phyloP scores from a whole-genome alignment of 768 basidiomycete species.

The Agaricus sinodeliciosus region DNA sequence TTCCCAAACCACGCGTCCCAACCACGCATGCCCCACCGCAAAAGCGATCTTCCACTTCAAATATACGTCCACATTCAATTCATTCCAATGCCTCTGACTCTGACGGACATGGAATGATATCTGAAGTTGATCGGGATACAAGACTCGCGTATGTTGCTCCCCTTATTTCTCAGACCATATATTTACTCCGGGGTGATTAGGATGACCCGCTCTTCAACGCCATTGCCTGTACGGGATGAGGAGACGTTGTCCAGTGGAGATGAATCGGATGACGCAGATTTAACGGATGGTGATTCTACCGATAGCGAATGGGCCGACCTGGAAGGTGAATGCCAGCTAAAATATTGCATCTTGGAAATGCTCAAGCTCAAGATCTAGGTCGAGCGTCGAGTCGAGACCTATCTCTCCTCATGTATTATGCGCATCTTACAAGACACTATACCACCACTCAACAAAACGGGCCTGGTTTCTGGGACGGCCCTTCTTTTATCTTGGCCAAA shows the following conservation, averaged over 20 bases:
- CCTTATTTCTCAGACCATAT: background rate
- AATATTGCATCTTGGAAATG: background rate
- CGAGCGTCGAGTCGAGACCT: slow-evolving; percentile 11
- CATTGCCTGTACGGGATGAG: slow-evolving; percentile 29
- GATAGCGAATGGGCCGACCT: slow-evolving; percentile 43
- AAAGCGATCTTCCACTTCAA: slow-evolving; percentile 14
- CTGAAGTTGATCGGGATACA: slow-evolving; percentile 66
- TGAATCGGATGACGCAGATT: slow-evolving; percentile 72
- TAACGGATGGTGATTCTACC: slow-evolving; percentile 49
- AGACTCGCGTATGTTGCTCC: slow-evolving; percentile 52
- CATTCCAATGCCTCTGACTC: slow-evolving; percentile 48
- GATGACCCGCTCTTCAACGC: slow-evolving; percentile 44
- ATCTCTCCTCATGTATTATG: slow-evolving; percentile 38
- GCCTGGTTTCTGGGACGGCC: slow-evolving; percentile 38
- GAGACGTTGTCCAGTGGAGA: slow-evolving; percentile 61
- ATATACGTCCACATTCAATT: slow-evolving; percentile 15
- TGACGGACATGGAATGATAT: slow-evolving; percentile 54
- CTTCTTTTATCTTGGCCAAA: slow-evolving; percentile 38
- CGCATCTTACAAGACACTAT: slow-evolving; percentile 44
- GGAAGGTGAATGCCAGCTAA: slow-evolving; percentile 24
- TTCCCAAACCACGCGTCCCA: background rate
- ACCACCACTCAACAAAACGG: slow-evolving; percentile 22
- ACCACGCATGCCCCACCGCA: slow-evolving; percentile 26
- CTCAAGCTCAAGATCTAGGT: background rate
- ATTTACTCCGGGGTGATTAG: slow-evolving; percentile 22